Base-by-base conservation (phyloP, 768 basidiomycete genomes). In the Lyophyllum shimeji region DNA sequence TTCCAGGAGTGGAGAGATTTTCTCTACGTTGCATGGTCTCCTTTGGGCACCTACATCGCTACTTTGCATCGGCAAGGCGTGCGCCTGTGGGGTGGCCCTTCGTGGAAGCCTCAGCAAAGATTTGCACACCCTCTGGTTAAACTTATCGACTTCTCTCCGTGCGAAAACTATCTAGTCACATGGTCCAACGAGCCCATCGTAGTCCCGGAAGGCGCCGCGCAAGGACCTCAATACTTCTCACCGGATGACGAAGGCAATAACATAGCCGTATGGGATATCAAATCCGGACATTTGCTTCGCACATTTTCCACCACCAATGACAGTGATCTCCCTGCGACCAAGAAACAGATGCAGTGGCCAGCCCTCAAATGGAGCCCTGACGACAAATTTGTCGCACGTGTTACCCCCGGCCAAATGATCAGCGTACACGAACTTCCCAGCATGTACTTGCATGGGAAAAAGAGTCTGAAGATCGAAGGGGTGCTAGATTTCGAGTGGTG, bases 401-500 rank as follows among this genome's bases (percentile, higher is more conserved):
- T 93, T 56, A 91, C 91, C 25, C 86, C 90, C 34, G 93, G 93
- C 13, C 86, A 90, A 67, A 92, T 93, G 77, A 98, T 99, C 75
- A 93, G 93, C 65, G 89, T 98, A 34, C 93, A 98, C 70, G 95
- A 98, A 71, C 84, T 95, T 54, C 97, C 97, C 8, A 82, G 84
- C 53, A 96, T 99, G 94, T 85, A 86, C 65, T 79, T 99, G 52
- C 84, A 98, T 56, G 95, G 91, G 63, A 98, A 96, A 76, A 99
- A 98, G 76, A 92, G 89, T 63, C 74, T 98, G 71, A 99, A 98
- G 76, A 91, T 98, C 45, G 95, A 98, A 62, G 96, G 96, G 20
- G 95, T 99, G 43, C 79, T 93, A 62, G 96, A 98, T 73, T 98
- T 98, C 70, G 97, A 98, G 73, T 99, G 97, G 97, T 93, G 93